Conservation (phyloP, 129 eudicot species). For the Escallonia rubra region DNA sequence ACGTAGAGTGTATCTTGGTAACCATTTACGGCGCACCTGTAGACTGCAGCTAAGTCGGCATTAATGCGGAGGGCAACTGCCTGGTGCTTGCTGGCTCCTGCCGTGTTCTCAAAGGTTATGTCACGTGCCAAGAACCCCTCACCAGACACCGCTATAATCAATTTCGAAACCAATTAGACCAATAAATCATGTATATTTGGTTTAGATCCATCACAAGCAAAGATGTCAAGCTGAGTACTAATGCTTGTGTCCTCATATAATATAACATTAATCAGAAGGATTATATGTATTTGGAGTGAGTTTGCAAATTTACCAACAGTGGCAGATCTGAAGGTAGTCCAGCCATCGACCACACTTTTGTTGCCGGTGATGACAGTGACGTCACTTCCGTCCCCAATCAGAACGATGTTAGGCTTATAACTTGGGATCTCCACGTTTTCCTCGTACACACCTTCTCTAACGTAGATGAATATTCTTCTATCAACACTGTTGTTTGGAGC, state of each 20-base stretch:
- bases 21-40: conserved; percentile 57
- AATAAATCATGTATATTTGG: too few relatives aligned
- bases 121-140: conserved; percentile 89
- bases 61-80: conserved; percentile 89
- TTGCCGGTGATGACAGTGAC: conserved; percentile 55
- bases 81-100: conserved; percentile 77
- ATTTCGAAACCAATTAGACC: too few relatives aligned
- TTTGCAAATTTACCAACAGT: conserved; percentile 57
- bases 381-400: conserved; percentile 83
- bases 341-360: conserved; percentile 64
- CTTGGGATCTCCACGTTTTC: conserved; percentile 78
- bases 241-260: too few relatives aligned
- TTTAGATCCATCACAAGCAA: too few relatives aligned
- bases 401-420: conserved; percentile 64
- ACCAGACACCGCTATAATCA: conserved; percentile 77
- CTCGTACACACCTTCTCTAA: conserved; percentile 57
- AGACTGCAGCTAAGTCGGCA: conserved; percentile 68
- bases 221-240: too few relatives aligned
- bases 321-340: conserved; percentile 95
- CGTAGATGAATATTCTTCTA: conserved; percentile 40
- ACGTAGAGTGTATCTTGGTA: conserved; percentile 81
- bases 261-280: too few relatives aligned
- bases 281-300: too few relatives aligned
- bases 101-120: conserved; percentile 66
- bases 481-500: conserved; percentile 76